Evolutionary conservation across 2,329 filamentous ascomycete genomes (phyloP).

Genomic region (Ambrosiella cleistominuta): DNA sequence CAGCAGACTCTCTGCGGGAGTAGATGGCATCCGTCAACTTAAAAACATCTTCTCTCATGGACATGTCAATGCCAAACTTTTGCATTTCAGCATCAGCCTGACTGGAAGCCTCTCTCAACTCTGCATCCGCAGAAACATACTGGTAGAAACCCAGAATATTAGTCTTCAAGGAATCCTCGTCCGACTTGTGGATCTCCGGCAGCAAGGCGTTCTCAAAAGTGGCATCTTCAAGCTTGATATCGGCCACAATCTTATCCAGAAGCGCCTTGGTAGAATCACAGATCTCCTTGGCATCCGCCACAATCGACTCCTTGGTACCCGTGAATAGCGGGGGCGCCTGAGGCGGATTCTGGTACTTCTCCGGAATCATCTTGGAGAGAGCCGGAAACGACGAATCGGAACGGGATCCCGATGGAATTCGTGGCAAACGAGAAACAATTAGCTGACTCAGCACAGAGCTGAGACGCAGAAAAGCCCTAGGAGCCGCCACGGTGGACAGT

Average conservation of each 20-base stretch:
- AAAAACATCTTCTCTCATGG: constrained; percentile 71
- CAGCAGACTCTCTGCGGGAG: constrained; percentile 29
- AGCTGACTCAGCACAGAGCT: constrained; percentile 39
- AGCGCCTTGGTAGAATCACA: constrained; percentile 45
- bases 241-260: constrained; percentile 49
- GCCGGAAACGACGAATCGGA: constrained; percentile 13
- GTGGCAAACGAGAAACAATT: constrained; percentile 21
- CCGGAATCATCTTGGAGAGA: constrained; percentile 36
- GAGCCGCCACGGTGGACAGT: constrained; percentile 48
- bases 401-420: constrained; percentile 14
- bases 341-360: constrained; percentile 54
- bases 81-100: constrained; percentile 60
- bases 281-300: constrained; percentile 47
- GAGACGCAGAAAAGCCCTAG: constrained; percentile 41
- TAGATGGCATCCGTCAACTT: constrained; percentile 42
- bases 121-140: constrained; percentile 51
- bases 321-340: constrained; percentile 65
- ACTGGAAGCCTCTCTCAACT: constrained; percentile 56
- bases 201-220: constrained; percentile 38
- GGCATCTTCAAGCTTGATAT: constrained; percentile 34
- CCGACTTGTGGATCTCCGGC: constrained; percentile 60
- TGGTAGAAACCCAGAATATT: constrained; percentile 67
- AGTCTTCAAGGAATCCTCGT: constrained; percentile 38
- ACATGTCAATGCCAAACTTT: constrained; percentile 59
- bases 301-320: constrained; percentile 50